Percentiles rank a stretch among this genome's conserved stretches.
These are phyloP conservation scores for Poa pratensis DNA, from an alignment of 176 grass and related monocot genomes.

Conservation along the genomic window DNA sequence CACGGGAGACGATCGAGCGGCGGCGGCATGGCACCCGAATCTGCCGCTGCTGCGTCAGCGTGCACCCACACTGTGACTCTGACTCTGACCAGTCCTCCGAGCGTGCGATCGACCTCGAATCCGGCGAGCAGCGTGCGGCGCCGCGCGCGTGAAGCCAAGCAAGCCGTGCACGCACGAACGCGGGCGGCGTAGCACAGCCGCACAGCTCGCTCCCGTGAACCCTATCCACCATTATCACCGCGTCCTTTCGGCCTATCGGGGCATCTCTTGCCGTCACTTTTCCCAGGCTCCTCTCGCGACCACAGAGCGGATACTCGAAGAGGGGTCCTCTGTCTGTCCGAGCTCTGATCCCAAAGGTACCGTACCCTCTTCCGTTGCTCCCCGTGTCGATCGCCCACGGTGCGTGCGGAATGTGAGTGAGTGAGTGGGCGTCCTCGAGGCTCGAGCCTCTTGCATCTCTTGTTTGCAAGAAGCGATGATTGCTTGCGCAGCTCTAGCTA, in stretches of 20 bases:
- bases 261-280: too few relatives aligned
- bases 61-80: background rate
- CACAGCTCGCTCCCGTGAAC: background rate
- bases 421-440: background rate
- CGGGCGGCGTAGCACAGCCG: background rate
- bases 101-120: background rate
- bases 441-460: too few relatives aligned
- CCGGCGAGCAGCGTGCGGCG: background rate
- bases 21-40: background rate
- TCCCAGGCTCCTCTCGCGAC: background rate
- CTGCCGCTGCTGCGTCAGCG: background rate
- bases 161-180: background rate
- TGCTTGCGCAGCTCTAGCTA: too few relatives aligned
- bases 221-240: too few relatives aligned
- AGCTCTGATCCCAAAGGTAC: background rate
- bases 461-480: too few relatives aligned
- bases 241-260: too few relatives aligned
- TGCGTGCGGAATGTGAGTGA: background rate
- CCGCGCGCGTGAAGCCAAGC: slow-evolving; percentile 9
- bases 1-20: background rate
- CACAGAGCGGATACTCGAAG: background rate
- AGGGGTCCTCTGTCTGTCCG: background rate
- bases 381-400: slow-evolving; percentile 13
- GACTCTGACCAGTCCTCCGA: background rate
- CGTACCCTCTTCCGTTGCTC: background rate